Evolutionary conservation across 768 basidiomycete genomes (phyloP).

Genomic region (Lactarius vividus): DNA sequence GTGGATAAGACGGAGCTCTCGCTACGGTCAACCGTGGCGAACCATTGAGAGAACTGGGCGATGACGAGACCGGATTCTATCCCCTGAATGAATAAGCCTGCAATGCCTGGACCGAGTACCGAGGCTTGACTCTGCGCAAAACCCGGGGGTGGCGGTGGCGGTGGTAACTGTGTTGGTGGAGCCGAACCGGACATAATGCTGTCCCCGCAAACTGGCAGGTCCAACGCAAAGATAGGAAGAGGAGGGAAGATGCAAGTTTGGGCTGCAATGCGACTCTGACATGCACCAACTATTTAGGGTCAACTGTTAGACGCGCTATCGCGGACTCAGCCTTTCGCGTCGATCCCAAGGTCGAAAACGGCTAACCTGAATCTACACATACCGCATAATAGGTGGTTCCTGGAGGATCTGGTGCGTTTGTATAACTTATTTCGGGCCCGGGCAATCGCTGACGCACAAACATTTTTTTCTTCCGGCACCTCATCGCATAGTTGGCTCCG

Average conservation of each 20-base stretch:
- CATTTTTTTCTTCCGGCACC: background rate
- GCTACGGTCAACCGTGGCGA: background rate
- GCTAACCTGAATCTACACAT: too few species aligned
- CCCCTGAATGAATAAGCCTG: constrained; percentile 8
- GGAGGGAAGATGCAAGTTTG: background rate
- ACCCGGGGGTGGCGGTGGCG: too few species aligned
- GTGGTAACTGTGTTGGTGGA: background rate
- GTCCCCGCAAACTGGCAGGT: background rate
- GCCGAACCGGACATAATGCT: background rate
- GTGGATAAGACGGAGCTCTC: background rate
- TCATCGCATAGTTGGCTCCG: too few species aligned
- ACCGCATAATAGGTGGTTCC: background rate
- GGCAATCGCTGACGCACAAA: background rate
- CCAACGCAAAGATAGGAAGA: background rate
- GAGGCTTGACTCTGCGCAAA: background rate
- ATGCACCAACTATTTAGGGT: background rate
- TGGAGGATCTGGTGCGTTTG: background rate
- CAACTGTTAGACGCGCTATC: background rate
- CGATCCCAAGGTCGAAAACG: too few species aligned
- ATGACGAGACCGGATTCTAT: constrained; percentile 11
- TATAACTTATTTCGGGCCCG: too few species aligned
- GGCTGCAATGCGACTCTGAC: background rate
- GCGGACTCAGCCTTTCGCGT: too few species aligned
- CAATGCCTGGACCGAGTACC: constrained; percentile 5
- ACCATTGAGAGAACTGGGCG: constrained; percentile 16